phyloP scores from a whole-genome alignment of 305 asterid genomes.

The Fraxinus paxiana region DNA sequence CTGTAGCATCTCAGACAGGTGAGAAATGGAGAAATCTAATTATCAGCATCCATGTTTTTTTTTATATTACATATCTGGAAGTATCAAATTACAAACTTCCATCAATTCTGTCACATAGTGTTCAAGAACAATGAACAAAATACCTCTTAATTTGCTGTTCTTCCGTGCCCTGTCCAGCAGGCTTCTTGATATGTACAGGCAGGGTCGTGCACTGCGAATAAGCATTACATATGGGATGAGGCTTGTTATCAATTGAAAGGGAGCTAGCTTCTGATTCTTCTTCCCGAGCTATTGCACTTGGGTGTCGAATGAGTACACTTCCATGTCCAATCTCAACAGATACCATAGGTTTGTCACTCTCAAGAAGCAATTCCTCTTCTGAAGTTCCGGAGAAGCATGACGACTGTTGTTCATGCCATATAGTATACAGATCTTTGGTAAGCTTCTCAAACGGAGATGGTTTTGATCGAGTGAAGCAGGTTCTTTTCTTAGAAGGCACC shows the following conservation, averaged over 20 bases:
- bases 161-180: slow-evolving; percentile 37
- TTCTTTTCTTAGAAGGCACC: slow-evolving; percentile 93
- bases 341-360: slow-evolving; percentile 82
- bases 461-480: slow-evolving; percentile 71
- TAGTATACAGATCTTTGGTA: slow-evolving; percentile 74
- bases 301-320: slow-evolving; percentile 93
- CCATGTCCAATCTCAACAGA: slow-evolving; percentile 99
- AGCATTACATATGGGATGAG: slow-evolving; percentile 35
- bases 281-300: slow-evolving; percentile 67
- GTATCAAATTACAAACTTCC: slow-evolving; percentile 6
- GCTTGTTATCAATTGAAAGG: slow-evolving; percentile 79
- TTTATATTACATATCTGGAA: not conserved
- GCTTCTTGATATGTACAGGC: slow-evolving; percentile 57
- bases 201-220: slow-evolving; percentile 43
- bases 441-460: slow-evolving; percentile 87
- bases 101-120: not conserved
- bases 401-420: slow-evolving; percentile 81
- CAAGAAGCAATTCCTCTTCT: slow-evolving; percentile 84
- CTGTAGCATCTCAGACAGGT: not conserved
- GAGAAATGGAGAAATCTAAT: not conserved
- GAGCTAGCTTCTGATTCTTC: slow-evolving; percentile 99
- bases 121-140: slow-evolving; percentile 20
- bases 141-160: slow-evolving; percentile 65
- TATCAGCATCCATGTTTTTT: not conserved
- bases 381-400: slow-evolving; percentile 77